Conservation (phyloP, 2,329 filamentous ascomycete genomes). For the Aureobasidium melanogenum region DNA sequence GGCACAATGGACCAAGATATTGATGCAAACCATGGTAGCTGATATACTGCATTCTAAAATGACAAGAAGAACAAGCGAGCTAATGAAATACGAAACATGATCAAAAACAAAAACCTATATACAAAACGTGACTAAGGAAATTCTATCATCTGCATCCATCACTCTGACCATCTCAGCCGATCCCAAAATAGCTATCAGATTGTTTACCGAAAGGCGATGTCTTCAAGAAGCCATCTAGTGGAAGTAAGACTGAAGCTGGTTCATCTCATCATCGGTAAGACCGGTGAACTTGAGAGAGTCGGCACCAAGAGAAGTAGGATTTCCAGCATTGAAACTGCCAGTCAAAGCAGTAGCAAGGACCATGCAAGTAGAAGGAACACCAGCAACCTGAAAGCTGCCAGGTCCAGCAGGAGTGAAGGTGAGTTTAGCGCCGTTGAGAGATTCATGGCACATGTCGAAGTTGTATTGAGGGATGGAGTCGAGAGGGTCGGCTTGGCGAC, state of each 20-base stretch:
- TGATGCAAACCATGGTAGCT: background rate
- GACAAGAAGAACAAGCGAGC: background rate
- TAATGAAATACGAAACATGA: background rate
- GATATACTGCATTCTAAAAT: background rate
- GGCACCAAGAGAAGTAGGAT: constrained; percentile 10
- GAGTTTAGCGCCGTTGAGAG: background rate
- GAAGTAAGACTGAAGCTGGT: constrained; percentile 11
- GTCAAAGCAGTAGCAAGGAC: constrained; percentile 11
- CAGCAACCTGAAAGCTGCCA: constrained; percentile 9
- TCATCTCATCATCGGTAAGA: constrained; percentile 2
- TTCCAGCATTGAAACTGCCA: constrained; percentile 13
- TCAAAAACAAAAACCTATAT: background rate
- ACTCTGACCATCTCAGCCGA: background rate
- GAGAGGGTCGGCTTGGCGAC: background rate
- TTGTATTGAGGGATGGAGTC: background rate
- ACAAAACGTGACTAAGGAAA: background rate
- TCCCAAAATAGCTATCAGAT: background rate
- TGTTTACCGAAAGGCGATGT: no score
- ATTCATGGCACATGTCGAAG: constrained; percentile 6
- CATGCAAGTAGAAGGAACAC: constrained; percentile 14
- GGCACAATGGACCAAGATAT: background rate
- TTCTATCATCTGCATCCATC: background rate
- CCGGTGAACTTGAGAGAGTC: constrained; percentile 14
- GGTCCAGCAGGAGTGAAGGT: background rate
- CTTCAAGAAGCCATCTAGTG: background rate